Conservation (phyloP, 352 stramenopile species). For the Globisporangium solare region DNA sequence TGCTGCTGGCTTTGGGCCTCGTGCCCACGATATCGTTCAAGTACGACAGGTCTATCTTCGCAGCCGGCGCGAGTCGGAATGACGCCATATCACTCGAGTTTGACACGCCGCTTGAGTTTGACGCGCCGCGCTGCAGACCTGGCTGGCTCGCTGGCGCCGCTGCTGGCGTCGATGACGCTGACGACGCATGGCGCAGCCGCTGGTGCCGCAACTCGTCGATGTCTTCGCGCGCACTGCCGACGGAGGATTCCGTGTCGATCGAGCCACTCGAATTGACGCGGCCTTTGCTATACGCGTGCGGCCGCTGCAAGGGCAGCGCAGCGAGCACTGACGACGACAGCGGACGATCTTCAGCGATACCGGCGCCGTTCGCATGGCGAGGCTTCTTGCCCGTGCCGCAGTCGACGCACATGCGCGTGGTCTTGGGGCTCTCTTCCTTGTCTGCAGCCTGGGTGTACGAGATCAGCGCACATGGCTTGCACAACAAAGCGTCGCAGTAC, state of each 20-base stretch:
- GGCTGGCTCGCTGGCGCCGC: slow-evolving; percentile 12
- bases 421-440: slow-evolving; percentile 23
- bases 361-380: not conserved
- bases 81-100: slow-evolving; percentile 7
- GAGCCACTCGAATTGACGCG: slow-evolving; percentile 20
- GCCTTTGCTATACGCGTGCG: not conserved
- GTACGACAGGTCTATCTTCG: slow-evolving; percentile 47
- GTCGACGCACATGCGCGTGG: slow-evolving; percentile 55
- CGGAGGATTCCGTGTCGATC: slow-evolving; percentile 24
- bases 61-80: slow-evolving; percentile 16
- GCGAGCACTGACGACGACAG: not conserved
- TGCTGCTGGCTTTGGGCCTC: not conserved
- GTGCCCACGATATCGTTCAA: slow-evolving; percentile 31
- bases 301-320: not conserved
- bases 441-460: slow-evolving; percentile 32
- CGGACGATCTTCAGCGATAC: too few species aligned
- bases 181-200: slow-evolving; percentile 3
- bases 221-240: slow-evolving; percentile 24
- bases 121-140: slow-evolving; percentile 10
- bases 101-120: slow-evolving; percentile 13
- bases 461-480: slow-evolving; percentile 55
- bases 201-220: slow-evolving; percentile 9
- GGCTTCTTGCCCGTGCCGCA: slow-evolving; percentile 25
- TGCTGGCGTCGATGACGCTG: slow-evolving; percentile 3
- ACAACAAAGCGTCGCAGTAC: slow-evolving; percentile 57